Base-by-base conservation (phyloP, 371 early-diverging fungal genomes). In the Blakeslea trispora region DNA sequence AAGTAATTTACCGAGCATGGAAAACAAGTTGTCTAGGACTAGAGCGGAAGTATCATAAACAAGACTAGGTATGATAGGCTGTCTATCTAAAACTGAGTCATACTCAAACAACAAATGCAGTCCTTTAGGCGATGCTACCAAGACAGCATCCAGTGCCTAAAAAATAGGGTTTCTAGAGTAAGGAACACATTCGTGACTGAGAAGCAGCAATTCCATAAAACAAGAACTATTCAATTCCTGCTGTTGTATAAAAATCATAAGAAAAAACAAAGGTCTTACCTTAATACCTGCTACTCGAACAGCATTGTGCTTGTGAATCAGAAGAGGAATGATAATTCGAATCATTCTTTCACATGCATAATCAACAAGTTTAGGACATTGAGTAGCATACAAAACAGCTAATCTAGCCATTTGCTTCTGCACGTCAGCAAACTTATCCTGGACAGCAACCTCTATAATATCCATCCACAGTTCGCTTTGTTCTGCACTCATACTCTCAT, bases 211-310 rank as follows among this genome's bases (percentile, higher is more conserved):
- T n/a, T n/a, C n/a, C n/a, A n/a, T n/a, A n/a, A n/a, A n/a, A n/a
- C n/a, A n/a, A n/a, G n/a, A n/a, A n/a, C n/a, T n/a, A n/a, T n/a
- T n/a, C n/a, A n/a, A n/a, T n/a, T n/a, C n/a, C n/a, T n/a, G n/a
- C n/a, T n/a, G n/a, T n/a, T n/a, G n/a, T n/a, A n/a, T n/a, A n/a
- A n/a, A n/a, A n/a, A n/a, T n/a, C n/a, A n/a, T n/a, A n/a, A n/a
- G n/a, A n/a, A n/a, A n/a, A n/a, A n/a, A n/a, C n/a, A n/a, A n/a
- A n/a, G n/a, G n/a, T n/a, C 7, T 9, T 66, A 63, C 71, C 64
- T 68, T 55, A n/a, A 70, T 60, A 23, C 71, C 74, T n/a, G 53
- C 32, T 14, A 51, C 59, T 23, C 74, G 58, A 2, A 71, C 57
- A 10, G 65, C 57, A 2, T 66, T 51, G 51, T 70, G 71, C 43